Conservation (phyloP, 83 land plant species). For the Picea mariana region DNA sequence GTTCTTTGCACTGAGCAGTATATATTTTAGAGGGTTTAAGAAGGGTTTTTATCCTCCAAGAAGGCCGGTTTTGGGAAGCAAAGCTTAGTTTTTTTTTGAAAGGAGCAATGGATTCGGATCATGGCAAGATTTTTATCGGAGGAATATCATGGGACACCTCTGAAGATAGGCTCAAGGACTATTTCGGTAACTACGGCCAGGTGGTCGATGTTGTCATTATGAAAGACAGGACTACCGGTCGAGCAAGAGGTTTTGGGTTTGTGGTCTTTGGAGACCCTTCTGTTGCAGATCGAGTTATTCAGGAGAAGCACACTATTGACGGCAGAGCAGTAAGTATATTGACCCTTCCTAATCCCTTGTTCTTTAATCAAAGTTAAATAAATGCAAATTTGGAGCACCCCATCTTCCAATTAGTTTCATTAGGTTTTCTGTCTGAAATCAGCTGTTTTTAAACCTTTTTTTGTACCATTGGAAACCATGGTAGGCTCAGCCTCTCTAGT, state of each 20-base stretch:
- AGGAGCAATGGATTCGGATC: constrained; percentile 61
- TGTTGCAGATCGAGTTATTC: constrained; percentile 54
- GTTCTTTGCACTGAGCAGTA: too few species aligned
- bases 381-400: neutral
- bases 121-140: constrained; percentile 72
- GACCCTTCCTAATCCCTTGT: neutral
- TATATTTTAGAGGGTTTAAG: neutral
- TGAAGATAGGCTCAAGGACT: constrained; percentile 59
- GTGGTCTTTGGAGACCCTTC: constrained; percentile 61
- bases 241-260: constrained; percentile 66
- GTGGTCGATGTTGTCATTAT: constrained; percentile 60
- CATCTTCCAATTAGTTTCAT: neutral
- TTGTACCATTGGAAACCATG: too few species aligned
- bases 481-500: too few species aligned
- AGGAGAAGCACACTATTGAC: constrained; percentile 57
- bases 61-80: neutral
- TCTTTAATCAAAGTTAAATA: neutral
- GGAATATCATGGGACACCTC: constrained; percentile 77
- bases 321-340: constrained; percentile 43
- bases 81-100: too few species aligned
- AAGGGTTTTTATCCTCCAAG: neutral
- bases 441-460: too few species aligned
- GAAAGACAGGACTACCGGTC: constrained; percentile 54
- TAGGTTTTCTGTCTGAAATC: too few species aligned
- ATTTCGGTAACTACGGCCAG: constrained; percentile 55